Evolutionary conservation across 208 protist genomes (phyloP), one percentile per base, ranked within the genome.

Genomic region (Herpetomonas samuelpessoai): DNA sequence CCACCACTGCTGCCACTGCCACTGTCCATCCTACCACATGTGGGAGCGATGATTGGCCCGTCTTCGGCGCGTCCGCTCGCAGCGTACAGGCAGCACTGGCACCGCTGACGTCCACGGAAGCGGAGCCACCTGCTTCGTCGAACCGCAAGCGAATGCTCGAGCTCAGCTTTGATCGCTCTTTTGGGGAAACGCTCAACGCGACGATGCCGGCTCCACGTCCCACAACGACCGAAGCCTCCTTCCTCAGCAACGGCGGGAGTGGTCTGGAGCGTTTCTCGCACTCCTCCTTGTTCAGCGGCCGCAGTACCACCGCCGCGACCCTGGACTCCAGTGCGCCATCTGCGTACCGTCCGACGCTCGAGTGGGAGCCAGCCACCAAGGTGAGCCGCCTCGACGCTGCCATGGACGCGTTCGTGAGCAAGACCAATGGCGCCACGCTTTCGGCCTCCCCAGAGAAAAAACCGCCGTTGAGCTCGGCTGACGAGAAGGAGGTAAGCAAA

Each of bases 191-290:
- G 44, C 9, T 10, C 10, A 48, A 22, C 44, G 19, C 19, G 16
- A 19, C 44, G 44, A n/a, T n/a, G n/a, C n/a, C n/a, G n/a, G n/a
- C n/a, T n/a, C n/a, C n/a, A n/a, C n/a, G n/a, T n/a, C n/a, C n/a
- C n/a, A n/a, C n/a, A n/a, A n/a, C n/a, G n/a, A n/a, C n/a, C n/a
- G n/a, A n/a, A n/a, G n/a, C n/a, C n/a, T n/a, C n/a, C n/a, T n/a
- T n/a, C n/a, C n/a, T n/a, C n/a, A 41, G 35, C 35, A 48, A 24
- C 16, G 18, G 44, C 44, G 44, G 18, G 4, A 48, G 44, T 19
- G 44, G 44, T 48, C 44, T 48, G 44, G 44, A 48, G 44, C 44
- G 44, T 19, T 48, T 48, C 44, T 48, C 44, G 14, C 6, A 41
- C 14, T 6, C 35, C 14, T 14, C 14, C 14, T 14, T 18, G 35